Evolutionary conservation across 495 filamentous ascomycete genomes (phyloP), one percentile per base, ranked within the genome.

Genomic region (Neurospora sp.): DNA sequence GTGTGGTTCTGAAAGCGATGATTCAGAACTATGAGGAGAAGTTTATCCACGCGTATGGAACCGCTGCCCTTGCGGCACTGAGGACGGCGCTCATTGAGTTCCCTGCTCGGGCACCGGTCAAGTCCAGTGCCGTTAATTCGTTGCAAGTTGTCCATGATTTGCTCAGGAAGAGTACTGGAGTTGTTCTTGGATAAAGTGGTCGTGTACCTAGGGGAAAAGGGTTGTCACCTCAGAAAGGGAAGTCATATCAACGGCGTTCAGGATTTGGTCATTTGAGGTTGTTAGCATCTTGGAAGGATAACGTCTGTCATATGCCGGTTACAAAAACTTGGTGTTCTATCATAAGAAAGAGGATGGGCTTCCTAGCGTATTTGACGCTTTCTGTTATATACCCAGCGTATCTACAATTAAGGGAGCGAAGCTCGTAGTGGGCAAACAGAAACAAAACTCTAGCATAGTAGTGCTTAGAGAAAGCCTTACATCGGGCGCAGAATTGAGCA

Each of bases 11-110:
- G 10, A 90, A 92, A 71, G 87, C 89, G 0, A 90, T 98, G 87
- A 84, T 98, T 12, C 87, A 92, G 35, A 86, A 88, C 18, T 91
- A 88, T 38, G 92, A 90, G 27, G 85, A 87, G 38, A 90, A 90
- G 69, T 91, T 98, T 73, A 80, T 97, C 7, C 83, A 85, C 0
- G 91, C 93, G 73, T 99, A 93, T 79, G 96, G 95, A 3, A 87
- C 87, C 39, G 86, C 90, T 7, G 94, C 89, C 0, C 74, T 91
- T 23, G 90, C 86, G 0, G 84, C 92, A 5, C 76, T 98, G 74
- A 84, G 89, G 70, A 84, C 83, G 41, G 91, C 90, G 0, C 80
- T 96, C 37, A 79, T 93, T 9, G 89, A 93, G 5, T 88, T 96
- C 71, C 93, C 93, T 0, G 82, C 77, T n/a, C 80, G 84, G 44